Conservation (phyloP, 805 yeast species). For the Komagataella ulmi region DNA sequence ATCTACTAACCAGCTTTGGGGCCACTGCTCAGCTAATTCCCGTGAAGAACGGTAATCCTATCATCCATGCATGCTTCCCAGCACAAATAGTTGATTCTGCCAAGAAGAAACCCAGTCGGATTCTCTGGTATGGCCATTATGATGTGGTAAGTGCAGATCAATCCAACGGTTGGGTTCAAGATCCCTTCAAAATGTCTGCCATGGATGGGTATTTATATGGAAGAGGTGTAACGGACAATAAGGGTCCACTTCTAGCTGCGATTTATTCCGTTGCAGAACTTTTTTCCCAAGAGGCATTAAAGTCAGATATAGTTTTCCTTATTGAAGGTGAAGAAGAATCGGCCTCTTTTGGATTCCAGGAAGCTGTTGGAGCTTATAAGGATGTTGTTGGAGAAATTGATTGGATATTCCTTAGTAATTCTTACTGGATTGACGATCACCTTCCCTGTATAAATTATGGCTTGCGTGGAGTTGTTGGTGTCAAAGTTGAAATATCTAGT, state of each 20-base stretch:
- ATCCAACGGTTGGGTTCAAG: constrained; percentile 46
- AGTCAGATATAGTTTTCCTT: constrained; percentile 66
- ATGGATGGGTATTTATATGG: constrained; percentile 80
- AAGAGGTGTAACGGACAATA: constrained; percentile 89
- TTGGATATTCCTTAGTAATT: constrained; percentile 82
- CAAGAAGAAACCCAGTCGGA: constrained; percentile 20
- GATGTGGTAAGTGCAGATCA: constrained; percentile 72
- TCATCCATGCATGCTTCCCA: constrained; percentile 63
- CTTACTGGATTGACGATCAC: constrained; percentile 85
- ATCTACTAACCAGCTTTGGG: constrained; percentile 54
- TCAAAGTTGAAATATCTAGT: constrained; percentile 54
- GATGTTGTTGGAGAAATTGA: constrained; percentile 60
- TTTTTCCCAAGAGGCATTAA: constrained; percentile 32
- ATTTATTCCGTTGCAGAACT: constrained; percentile 77
- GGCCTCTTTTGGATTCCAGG: constrained; percentile 78
- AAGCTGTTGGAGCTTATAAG: constrained; percentile 40
- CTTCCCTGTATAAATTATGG: constrained; percentile 93
- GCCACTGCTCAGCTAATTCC: constrained; percentile 62
- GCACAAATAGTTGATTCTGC: constrained; percentile 19
- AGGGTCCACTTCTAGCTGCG: constrained; percentile 86
- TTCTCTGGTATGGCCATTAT: constrained; percentile 91
- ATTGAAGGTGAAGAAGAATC: constrained; percentile 95
- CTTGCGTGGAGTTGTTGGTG: constrained; percentile 79
- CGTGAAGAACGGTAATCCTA: constrained; percentile 70
- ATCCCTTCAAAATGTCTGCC: constrained; percentile 67